Percentiles rank a stretch among this genome's conserved stretches.
Evolutionary conservation across 2,329 filamentous ascomycete species (phyloP).

Genomic region (Colletotrichum graminicola): DNA sequence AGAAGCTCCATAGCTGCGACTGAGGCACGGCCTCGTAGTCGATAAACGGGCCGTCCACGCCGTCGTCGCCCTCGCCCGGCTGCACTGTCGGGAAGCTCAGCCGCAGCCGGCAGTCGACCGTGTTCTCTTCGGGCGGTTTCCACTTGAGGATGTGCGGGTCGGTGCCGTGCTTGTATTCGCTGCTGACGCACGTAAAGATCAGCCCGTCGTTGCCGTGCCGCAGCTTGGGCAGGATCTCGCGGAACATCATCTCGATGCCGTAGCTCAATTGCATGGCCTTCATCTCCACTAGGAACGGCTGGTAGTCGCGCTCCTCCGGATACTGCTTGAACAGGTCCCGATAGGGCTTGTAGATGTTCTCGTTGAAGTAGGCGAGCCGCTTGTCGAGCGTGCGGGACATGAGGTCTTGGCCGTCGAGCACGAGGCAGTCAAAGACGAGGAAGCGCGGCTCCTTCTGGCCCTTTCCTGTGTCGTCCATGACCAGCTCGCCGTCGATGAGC

Average conservation of each 20-base stretch:
- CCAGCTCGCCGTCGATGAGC: conserved; percentile 91
- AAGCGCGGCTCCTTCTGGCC: conserved; percentile 81
- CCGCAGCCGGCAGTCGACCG: conserved; percentile 88
- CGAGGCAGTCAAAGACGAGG: conserved; percentile 93
- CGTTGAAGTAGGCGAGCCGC: conserved; percentile 86
- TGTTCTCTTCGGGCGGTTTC: conserved; percentile 97
- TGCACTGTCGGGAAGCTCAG: conserved; percentile 81
- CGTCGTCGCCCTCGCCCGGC: conserved; percentile 76
- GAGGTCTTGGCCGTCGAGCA: conserved; percentile 80
- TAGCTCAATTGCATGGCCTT: conserved; percentile 93
- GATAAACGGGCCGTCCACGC: conserved; percentile 70
- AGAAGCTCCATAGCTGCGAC: conserved; percentile 79
- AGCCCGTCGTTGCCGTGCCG: conserved; percentile 96
- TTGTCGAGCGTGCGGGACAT: conserved; percentile 88
- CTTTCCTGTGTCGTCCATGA: conserved; percentile 80
- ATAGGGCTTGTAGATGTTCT: conserved; percentile 80
- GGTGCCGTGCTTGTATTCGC: conserved; percentile 89
- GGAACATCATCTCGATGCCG: conserved; percentile 92
- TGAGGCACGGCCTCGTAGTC: conserved; percentile 86
- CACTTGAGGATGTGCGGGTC: conserved; percentile 96
- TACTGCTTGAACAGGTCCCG: conserved; percentile 72
- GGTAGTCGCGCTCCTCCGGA: conserved; percentile 76
- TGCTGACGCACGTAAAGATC: conserved; percentile 95
- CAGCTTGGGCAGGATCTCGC: conserved; percentile 83
- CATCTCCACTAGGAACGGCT: conserved; percentile 85